Evolutionary conservation across 2,329 filamentous ascomycete species (phyloP), one percentile per base, ranked within the genome.

Genomic region (Diplodia mutila): DNA sequence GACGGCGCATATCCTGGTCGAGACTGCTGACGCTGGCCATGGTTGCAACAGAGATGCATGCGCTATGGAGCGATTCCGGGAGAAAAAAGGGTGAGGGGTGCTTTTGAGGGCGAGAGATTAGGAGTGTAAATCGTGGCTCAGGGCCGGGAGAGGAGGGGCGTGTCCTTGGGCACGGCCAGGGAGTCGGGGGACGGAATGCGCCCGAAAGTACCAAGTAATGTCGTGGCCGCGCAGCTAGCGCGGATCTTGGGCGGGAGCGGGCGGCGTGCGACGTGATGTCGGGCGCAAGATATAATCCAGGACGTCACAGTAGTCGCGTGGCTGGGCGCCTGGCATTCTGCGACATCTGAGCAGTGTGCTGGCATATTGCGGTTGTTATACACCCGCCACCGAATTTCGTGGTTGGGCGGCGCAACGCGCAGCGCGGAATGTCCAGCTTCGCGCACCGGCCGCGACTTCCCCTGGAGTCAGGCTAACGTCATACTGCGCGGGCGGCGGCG

Each of bases 1-100:
- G 81, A 79, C 90, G 93, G 85, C 92, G 92, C 88, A 99, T 86
- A 84, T 99, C 95, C 80, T 94, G 94, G 81, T 98, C 95, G 69
- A 99, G 85, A 70, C 93, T 97, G 71, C 92, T 87, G 37, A 98
- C 94, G 48, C 94, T 97, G 73, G 94, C 94, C 94, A 98, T 98
- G 72, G 69, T 68, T 69, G 70, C 48, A 55, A 7, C 25, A 7
- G 27, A 21, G 59, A 61, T 12, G 42, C 46, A 63, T 37, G 46
- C 59, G 12, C 42, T 34, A 18, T 6, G 46, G 46, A 37, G 46
- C 27, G 9, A 32, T 25, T 54, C 16, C 32, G 42, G 21, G 27
- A 34, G 23, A 34, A 32, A 23, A 48, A 18, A 61, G 52, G 70
- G 71, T 68, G 37, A 63, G 77, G 69, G 67, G 39, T 61, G 42